Evolutionary conservation across 306 rosid species (phyloP).

Genomic region (Malus asiatica): DNA sequence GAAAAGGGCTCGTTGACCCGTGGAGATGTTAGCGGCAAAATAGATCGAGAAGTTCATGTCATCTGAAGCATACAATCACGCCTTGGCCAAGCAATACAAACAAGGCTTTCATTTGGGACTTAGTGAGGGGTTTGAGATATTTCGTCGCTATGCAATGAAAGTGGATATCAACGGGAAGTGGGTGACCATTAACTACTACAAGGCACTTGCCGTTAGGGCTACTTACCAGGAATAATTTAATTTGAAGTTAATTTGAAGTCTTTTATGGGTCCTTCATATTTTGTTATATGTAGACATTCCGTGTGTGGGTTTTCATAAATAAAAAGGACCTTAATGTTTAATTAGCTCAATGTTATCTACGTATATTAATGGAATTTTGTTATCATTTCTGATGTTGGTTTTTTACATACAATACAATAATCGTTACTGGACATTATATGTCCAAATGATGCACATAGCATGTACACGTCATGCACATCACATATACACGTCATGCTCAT

Average conservation of each 20-base stretch:
- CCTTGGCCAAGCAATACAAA: background rate
- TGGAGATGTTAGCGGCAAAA: too few species aligned
- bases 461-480: too few species aligned
- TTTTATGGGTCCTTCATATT: background rate
- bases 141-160: too few species aligned
- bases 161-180: background rate
- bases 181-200: background rate
- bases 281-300: background rate
- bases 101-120: background rate
- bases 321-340: background rate
- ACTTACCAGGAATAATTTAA: too few species aligned
- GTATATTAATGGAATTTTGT: background rate
- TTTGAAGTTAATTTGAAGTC: too few species aligned
- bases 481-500: too few species aligned
- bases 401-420: too few species aligned
- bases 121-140: background rate
- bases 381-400: too few species aligned
- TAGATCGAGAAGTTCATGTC: background rate
- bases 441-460: too few species aligned
- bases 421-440: too few species aligned
- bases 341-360: background rate
- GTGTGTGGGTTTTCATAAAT: background rate
- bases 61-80: too few species aligned
- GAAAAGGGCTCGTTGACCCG: background rate
- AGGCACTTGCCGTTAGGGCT: background rate